phyloP scores from a whole-genome alignment of 805 yeast genomes.

The Candida tibetensis region DNA sequence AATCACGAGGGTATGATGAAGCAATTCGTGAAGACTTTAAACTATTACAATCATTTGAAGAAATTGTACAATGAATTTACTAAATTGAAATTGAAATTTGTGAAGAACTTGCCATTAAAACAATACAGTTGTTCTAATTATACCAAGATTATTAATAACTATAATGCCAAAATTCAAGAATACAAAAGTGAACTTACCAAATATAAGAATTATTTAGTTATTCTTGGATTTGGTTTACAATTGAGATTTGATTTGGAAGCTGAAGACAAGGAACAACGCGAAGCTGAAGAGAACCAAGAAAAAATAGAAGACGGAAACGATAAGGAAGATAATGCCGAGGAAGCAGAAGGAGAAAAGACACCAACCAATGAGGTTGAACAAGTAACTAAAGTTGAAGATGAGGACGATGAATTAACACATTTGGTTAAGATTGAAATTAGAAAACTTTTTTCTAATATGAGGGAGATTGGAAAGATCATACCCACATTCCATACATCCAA shows the following conservation, averaged over 20 bases:
- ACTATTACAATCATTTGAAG: constrained; percentile 40
- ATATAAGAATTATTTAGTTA: constrained; percentile 44
- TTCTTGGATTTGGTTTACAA: constrained; percentile 47
- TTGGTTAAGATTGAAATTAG: constrained; percentile 33
- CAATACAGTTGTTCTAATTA: constrained; percentile 27
- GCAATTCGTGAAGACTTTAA: constrained; percentile 41
- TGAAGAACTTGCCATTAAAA: constrained; percentile 25
- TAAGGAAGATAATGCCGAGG: constrained; percentile 4
- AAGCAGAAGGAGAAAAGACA: constrained; percentile 2
- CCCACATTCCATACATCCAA: constrained; percentile 32
- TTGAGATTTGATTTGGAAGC: constrained; percentile 43
- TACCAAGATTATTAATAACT: constrained; percentile 36
- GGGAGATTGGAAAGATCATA: constrained; percentile 30
- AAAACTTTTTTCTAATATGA: constrained; percentile 28
- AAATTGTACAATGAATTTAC: constrained; percentile 32
- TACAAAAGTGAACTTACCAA: constrained; percentile 44
- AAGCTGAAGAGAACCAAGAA: constrained; percentile 13
- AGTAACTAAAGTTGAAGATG: constrained; percentile 6
- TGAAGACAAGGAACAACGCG: constrained; percentile 20
- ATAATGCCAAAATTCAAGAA: constrained; percentile 38
- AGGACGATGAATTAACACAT: constrained; percentile 28
- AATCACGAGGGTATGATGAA: constrained; percentile 42
- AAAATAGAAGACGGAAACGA: constrained; percentile 4
- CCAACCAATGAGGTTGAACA: constrained; percentile 1
- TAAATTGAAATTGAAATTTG: constrained; percentile 27